These are phyloP conservation scores for Hanseniaspora meyeri DNA, from an alignment of 805 yeast species.

Conservation along the genomic window DNA sequence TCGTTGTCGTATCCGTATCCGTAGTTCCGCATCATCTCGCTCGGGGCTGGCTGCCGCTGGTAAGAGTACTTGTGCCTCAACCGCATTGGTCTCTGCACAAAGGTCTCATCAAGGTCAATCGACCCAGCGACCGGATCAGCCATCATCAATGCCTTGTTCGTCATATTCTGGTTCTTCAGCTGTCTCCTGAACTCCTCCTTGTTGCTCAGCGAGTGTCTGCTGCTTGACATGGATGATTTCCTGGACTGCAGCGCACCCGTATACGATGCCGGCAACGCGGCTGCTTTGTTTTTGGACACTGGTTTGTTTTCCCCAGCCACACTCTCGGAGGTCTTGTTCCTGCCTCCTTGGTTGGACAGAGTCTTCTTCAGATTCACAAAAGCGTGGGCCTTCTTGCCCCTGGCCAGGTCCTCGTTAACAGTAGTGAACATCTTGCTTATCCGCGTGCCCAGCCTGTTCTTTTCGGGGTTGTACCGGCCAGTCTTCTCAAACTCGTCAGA, in stretches of 20 bases:
- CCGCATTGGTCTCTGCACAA: not conserved
- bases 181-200: conserved; percentile 2
- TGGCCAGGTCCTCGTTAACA: not conserved
- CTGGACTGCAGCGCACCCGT: not conserved
- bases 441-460: conserved; percentile 27
- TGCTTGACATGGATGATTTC: conserved; percentile 4
- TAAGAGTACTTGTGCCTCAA: not conserved
- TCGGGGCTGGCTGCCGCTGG: not conserved
- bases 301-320: not conserved
- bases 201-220: conserved; percentile 4
- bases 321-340: not conserved
- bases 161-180: conserved; percentile 4
- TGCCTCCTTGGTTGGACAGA: not conserved
- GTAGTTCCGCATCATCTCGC: not conserved
- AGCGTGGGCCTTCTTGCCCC: not conserved
- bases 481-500: conserved; percentile 16
- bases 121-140: conserved; percentile 13
- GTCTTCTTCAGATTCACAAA: not conserved
- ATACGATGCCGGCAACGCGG: not conserved
- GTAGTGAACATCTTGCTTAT: conserved; percentile 26
- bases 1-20: conserved; percentile 8
- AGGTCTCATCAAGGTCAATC: conserved; percentile 3
- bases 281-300: not conserved
- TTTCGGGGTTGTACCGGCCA: conserved; percentile 27
- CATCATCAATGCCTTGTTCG: conserved; percentile 8